Base-by-base conservation (phyloP, 345 rosid genomes). In the Brassica cretica region DNA sequence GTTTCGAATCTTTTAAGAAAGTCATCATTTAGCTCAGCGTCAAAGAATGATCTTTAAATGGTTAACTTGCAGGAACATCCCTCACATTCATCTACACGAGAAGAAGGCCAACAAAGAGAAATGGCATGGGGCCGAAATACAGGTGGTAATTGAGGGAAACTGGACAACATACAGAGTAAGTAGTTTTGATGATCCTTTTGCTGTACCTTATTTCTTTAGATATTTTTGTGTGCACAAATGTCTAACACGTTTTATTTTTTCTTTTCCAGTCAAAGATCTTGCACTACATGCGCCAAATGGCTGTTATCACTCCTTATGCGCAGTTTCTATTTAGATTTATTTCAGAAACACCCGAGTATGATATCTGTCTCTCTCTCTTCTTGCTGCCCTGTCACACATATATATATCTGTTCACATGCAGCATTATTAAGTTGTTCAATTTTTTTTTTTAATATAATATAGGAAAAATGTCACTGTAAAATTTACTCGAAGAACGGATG, bases 241-340 rank as follows among this genome's bases (percentile, higher is more conserved):
- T 69, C 72, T 76, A 8, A 81, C 30, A 81, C 66, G 39, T 55
- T 58, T 61, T 51, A 66, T 65, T 49, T 84, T 39, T 65, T 79
- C 39, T 67, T 73, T 37, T 88, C 82, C 90, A 92, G 98, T 92
- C 97, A 56, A 94, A 94, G 84, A 94, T 94, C 84, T 86, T 92
- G 89, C 98, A 94, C 82, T 94, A 89, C 81, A 91, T 94, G 97
- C 88, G 98, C 77, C 97, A 94, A 79, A 94, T 94, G 98, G 98
- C 98, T 78, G 97, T 94, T 74, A 92, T 94, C 82, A 94, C 98
- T 37, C 98, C 97, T 2, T 94, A 94, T 76, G 91, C 97, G 14
- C 95, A 94, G 71, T 94, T 94, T 84, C 77, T 89, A 18, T 94
- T 94, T 82, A 88, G 76, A 86, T 94, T 89, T 84, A 75, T 92